These are phyloP conservation scores for Paxillus ammoniavirescens DNA, from an alignment of 768 basidiomycete species.

Conservation along the genomic window DNA sequence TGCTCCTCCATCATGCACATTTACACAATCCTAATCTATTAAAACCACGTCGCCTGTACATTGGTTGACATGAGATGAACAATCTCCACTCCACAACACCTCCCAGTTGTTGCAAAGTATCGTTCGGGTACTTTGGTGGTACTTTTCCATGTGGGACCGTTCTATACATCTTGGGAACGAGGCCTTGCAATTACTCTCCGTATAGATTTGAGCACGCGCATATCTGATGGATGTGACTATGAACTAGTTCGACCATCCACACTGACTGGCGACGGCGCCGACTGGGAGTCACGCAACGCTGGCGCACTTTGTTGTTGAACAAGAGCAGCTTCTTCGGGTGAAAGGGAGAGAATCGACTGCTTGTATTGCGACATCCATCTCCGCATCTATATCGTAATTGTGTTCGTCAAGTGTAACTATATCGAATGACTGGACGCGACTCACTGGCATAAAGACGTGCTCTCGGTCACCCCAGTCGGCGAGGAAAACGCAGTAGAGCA, in stretches of 20 bases:
- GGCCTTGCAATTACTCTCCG: no score
- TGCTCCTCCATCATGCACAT: no score
- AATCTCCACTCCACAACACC: no score
- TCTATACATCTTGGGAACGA: no score
- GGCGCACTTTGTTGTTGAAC: constrained; percentile 10
- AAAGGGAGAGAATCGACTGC: constrained; percentile 54
- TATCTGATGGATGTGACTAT: neutral
- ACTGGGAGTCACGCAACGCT: neutral
- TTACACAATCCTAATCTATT: no score
- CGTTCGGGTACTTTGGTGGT: no score
- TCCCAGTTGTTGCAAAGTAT: no score
- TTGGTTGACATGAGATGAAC: no score
- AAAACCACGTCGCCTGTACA: no score
- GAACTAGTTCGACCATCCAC: neutral
- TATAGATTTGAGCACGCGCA: no score
- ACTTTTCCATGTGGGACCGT: no score
- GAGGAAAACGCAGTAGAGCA: constrained; percentile 57
- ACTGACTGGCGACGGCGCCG: constrained; percentile 2
- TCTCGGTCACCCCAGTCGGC: constrained; percentile 71
- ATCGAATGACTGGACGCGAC: constrained; percentile 21
- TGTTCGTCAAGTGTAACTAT: neutral
- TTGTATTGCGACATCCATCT: constrained; percentile 54
- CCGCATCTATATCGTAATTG: constrained; percentile 40
- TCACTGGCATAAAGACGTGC: constrained; percentile 67
- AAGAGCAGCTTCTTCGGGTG: constrained; percentile 49